These are phyloP conservation scores for Sarocladium oryzae DNA, from an alignment of 2,329 filamentous ascomycete species.

Conservation along the genomic window DNA sequence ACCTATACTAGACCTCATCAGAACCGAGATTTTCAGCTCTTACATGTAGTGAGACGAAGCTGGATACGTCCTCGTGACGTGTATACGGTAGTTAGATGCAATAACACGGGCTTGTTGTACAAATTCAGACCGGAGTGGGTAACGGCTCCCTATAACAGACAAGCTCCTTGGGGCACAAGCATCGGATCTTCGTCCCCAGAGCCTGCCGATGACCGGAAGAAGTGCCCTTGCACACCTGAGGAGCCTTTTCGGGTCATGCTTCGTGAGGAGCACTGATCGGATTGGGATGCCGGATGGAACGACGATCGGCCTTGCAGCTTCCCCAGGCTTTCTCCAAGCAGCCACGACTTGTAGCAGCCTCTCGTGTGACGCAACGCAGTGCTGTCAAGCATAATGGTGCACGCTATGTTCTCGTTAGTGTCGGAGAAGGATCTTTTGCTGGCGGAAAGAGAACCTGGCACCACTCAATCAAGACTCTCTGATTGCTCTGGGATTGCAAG, in stretches of 20 bases:
- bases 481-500: too few relatives aligned
- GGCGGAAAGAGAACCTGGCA: too few relatives aligned
- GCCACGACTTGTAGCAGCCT: not conserved
- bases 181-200: not conserved
- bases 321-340: constrained; percentile 2
- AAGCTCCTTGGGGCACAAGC: not conserved
- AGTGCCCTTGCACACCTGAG: not conserved
- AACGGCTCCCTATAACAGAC: not conserved
- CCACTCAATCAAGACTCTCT: too few relatives aligned
- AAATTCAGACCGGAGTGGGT: not conserved
- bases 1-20: too few relatives aligned
- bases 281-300: constrained; percentile 7
- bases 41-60: too few relatives aligned
- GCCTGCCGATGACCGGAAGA: not conserved
- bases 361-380: not conserved
- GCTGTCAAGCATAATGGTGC: too few relatives aligned
- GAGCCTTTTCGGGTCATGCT: constrained; percentile 1
- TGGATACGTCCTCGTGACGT: too few relatives aligned
- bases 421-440: not conserved
- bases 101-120: too few relatives aligned
- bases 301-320: constrained; percentile 8
- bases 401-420: too few relatives aligned
- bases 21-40: too few relatives aligned
- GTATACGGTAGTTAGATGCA: too few relatives aligned
- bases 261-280: not conserved